These are phyloP conservation scores for Elongisporangium undulatum DNA, from an alignment of 352 stramenopile genomes.

Conservation along the genomic window DNA sequence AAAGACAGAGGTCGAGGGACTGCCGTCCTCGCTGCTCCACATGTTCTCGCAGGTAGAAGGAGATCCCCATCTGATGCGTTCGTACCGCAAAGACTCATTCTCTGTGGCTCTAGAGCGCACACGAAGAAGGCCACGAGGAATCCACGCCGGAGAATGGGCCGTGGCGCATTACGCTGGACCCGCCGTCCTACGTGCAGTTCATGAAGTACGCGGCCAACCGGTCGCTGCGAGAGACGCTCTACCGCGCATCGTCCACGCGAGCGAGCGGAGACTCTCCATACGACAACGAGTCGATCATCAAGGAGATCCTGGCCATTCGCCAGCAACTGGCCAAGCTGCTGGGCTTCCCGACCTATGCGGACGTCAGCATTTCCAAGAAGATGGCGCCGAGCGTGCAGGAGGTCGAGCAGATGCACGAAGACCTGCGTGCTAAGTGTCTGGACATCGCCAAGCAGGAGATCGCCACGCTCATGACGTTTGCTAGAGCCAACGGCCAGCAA, in stretches of 20 bases:
- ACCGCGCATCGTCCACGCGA: constrained; percentile 90
- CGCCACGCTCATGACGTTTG: constrained; percentile 86
- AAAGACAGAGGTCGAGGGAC: constrained; percentile 81
- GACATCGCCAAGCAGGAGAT: constrained; percentile 90
- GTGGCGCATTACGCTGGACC: constrained; percentile 95
- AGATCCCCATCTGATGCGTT: background rate
- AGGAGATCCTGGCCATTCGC: constrained; percentile 91
- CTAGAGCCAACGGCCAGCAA: constrained; percentile 65
- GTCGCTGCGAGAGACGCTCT: constrained; percentile 90
- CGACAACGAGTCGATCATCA: constrained; percentile 94
- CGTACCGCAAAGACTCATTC: constrained; percentile 8
- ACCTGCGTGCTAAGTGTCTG: constrained; percentile 92
- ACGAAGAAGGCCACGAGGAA: constrained; percentile 45
- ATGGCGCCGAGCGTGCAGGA: constrained; percentile 92
- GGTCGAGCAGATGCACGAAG: constrained; percentile 91
- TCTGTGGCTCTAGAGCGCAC: constrained; percentile 31
- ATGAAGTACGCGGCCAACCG: constrained; percentile 94
- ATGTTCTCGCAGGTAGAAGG: constrained; percentile 84
- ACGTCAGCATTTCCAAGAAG: constrained; percentile 93
- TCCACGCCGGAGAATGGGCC: constrained; percentile 84
- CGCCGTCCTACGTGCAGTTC: constrained; percentile 92
- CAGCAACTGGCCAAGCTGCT: constrained; percentile 90
- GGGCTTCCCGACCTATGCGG: constrained; percentile 92
- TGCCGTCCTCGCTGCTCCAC: constrained; percentile 89
- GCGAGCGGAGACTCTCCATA: constrained; percentile 76